phyloP scores from a whole-genome alignment of 2,329 filamentous ascomycete species.

The Fusarium proliferatum region DNA sequence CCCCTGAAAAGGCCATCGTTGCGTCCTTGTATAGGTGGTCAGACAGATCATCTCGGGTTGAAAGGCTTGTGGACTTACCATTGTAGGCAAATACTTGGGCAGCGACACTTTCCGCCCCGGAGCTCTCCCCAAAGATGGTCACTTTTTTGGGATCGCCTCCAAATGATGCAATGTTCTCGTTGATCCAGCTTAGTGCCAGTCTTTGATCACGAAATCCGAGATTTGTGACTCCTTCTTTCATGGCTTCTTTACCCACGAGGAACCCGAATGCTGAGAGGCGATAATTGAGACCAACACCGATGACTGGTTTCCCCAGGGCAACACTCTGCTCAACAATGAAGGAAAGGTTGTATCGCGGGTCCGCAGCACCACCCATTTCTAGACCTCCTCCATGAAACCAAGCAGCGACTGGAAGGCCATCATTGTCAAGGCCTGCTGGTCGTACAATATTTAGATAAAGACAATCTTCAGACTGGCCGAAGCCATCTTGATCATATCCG shows the following conservation, averaged over 20 bases:
- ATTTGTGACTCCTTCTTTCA: constrained; percentile 58
- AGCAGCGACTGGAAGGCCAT: constrained; percentile 64
- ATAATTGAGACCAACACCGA: constrained; percentile 62
- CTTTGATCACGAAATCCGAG: constrained; percentile 61
- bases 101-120: constrained; percentile 51
- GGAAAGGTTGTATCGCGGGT: constrained; percentile 69
- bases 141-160: constrained; percentile 58
- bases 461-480: constrained; percentile 63
- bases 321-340: constrained; percentile 64
- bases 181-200: constrained; percentile 59
- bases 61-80: constrained; percentile 42
- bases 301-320: constrained; percentile 58
- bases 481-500: constrained; percentile 48
- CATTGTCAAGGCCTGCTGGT: constrained; percentile 57
- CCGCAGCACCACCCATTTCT: constrained; percentile 49
- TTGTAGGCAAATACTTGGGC: constrained; percentile 39
- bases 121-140: constrained; percentile 64
- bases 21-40: constrained; percentile 43
- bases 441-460: constrained; percentile 71
- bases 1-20: constrained; percentile 63
- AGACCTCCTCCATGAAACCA: constrained; percentile 65
- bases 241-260: constrained; percentile 54
- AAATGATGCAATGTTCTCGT: constrained; percentile 59
- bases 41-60: background rate
- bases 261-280: constrained; percentile 61